A percentile compares a stretch with the other conserved stretches of the same genome.
phyloP scores from a whole-genome alignment of 345 rosid species.

The Hibiscus syriacus region DNA sequence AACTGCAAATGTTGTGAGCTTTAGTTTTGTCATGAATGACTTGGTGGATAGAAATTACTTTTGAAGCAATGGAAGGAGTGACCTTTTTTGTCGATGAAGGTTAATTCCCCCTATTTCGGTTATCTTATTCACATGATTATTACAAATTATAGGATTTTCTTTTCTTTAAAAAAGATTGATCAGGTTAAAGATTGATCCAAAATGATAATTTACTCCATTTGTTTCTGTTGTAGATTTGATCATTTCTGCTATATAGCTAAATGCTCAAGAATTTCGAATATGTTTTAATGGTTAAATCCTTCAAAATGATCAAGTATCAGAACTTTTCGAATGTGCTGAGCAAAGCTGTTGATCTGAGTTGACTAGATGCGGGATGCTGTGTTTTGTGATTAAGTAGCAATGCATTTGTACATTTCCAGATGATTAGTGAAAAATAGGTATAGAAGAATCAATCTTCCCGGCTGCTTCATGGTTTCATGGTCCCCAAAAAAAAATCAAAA shows the following conservation, averaged over 20 bases:
- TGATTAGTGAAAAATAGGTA: too few relatives aligned
- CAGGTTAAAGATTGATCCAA: background rate
- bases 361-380: too few relatives aligned
- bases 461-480: too few relatives aligned
- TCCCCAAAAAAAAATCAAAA: too few relatives aligned
- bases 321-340: too few relatives aligned
- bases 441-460: too few relatives aligned
- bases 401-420: too few relatives aligned
- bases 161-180: background rate
- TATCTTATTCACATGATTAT: background rate
- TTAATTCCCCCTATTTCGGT: background rate
- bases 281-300: background rate
- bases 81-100: background rate
- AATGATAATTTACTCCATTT: background rate
- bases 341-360: too few relatives aligned
- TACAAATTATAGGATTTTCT: background rate
- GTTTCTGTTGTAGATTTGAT: background rate
- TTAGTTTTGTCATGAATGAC: background rate
- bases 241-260: background rate
- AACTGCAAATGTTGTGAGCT: background rate
- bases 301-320: too few relatives aligned
- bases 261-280: background rate
- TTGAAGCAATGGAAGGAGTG: background rate
- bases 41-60: background rate
- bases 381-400: too few relatives aligned